Conservation (phyloP, 1,139 yeast genomes). For the Pichia norvegensis region DNA sequence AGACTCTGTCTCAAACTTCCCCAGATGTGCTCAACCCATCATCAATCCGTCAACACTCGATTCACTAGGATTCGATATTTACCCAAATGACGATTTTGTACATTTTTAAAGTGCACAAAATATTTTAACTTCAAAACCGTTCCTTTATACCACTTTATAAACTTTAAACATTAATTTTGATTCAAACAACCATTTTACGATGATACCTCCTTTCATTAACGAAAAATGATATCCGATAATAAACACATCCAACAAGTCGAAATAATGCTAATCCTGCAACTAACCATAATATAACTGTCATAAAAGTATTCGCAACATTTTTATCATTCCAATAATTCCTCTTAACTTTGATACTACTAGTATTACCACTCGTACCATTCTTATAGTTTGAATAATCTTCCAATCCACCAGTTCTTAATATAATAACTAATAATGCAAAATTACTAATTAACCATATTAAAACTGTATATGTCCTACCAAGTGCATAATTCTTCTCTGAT, state of each 20-base stretch:
- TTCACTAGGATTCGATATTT: not conserved
- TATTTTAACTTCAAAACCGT: no score
- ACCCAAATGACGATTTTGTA: not conserved
- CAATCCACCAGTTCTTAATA: conserved; percentile 37
- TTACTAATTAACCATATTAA: conserved; percentile 80
- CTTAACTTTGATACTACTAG: conserved; percentile 42
- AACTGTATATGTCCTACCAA: conserved; percentile 87
- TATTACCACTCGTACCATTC: conserved; percentile 46
- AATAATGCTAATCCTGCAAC: conserved; percentile 70
- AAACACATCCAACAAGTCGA: conserved; percentile 53
- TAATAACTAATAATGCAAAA: conserved; percentile 66
- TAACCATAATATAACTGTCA: conserved; percentile 71
- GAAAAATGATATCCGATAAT: conserved; percentile 29
- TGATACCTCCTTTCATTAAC: conserved; percentile 17
- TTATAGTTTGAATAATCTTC: conserved; percentile 29
- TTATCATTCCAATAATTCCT: conserved; percentile 34
- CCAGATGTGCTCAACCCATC: not conserved
- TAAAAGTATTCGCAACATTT: conserved; percentile 35
- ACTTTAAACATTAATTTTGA: not conserved
- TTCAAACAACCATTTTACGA: conserved; percentile 5
- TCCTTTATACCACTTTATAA: not conserved
- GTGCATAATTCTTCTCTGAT: conserved; percentile 39
- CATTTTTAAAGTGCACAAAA: not conserved
- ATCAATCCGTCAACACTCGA: not conserved
- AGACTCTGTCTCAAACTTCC: not conserved